Evolutionary conservation across 257 asterid genomes (phyloP).

Genomic region (Coffea canephora): DNA sequence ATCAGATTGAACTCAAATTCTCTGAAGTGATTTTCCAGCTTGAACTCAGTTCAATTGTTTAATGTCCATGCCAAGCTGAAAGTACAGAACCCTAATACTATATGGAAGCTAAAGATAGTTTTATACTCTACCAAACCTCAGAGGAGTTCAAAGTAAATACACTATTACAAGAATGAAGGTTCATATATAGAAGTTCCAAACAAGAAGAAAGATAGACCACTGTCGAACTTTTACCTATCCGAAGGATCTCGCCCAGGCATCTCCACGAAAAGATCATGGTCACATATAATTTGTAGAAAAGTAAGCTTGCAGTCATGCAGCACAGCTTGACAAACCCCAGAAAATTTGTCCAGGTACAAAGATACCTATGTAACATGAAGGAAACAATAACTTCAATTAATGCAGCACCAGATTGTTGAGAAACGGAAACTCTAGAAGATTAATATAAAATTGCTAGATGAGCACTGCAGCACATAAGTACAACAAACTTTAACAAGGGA

Average conservation of each 20-base stretch:
- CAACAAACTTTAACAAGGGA: background rate
- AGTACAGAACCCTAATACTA: no score
- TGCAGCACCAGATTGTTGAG: conserved; percentile 1
- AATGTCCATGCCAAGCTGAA: no score
- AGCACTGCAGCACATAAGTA: background rate
- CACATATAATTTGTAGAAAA: conserved; percentile 90
- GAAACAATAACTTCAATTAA: conserved; percentile 13
- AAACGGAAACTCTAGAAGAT: conserved; percentile 3
- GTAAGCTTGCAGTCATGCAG: conserved; percentile 99
- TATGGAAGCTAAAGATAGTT: no score
- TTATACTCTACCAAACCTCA: no score
- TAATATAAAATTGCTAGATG: background rate
- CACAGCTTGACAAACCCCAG: conserved; percentile 92
- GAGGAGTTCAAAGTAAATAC: background rate
- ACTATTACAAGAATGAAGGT: background rate
- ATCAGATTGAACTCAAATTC: background rate
- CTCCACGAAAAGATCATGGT: conserved; percentile 98
- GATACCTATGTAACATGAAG: conserved; percentile 62
- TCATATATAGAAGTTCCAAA: background rate
- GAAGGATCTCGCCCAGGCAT: conserved; percentile 99
- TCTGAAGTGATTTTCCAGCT: background rate
- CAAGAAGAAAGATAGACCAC: conserved; percentile 9
- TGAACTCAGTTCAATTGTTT: background rate
- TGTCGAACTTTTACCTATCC: conserved; percentile 61
- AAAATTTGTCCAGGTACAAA: conserved; percentile 94